Conservation (phyloP, 305 asterid species). For the Salvia sclarea region DNA sequence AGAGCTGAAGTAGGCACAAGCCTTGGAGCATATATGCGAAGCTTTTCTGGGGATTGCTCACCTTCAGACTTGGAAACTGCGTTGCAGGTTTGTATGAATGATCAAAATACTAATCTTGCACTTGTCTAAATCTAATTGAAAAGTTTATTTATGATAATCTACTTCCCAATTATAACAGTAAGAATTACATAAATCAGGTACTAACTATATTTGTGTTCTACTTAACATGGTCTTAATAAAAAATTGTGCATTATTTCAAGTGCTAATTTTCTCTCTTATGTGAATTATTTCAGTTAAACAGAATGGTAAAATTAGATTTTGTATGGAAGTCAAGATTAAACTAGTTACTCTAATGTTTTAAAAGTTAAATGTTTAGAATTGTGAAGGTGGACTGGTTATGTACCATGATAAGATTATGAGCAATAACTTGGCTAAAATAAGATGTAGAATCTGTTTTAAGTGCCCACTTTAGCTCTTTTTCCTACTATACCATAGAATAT, state of each 20-base stretch:
- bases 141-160: conserved; percentile 15
- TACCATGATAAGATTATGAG: not conserved
- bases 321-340: conserved; percentile 3
- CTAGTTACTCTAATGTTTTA: conserved; percentile 12
- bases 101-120: conserved; percentile 23
- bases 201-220: not conserved
- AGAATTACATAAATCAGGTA: conserved; percentile 9
- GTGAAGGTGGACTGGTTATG: conserved; percentile 4
- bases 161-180: not conserved
- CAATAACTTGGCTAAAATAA: conserved; percentile 8
- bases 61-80: conserved; percentile 98
- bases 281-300: not conserved
- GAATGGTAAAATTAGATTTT: conserved; percentile 3
- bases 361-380: conserved; percentile 6
- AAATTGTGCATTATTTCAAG: not conserved
- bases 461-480: conserved; percentile 24
- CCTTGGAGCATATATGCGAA: conserved; percentile 94
- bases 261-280: conserved; percentile 2
- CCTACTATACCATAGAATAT: not conserved
- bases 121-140: not conserved
- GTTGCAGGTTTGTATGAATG: conserved; percentile 64
- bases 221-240: not conserved
- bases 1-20: conserved; percentile 91
- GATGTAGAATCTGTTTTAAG: not conserved
- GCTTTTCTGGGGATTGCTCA: conserved; percentile 94